Conservation (phyloP, 1,139 yeast species). For the Saccharomyces uvarum region DNA sequence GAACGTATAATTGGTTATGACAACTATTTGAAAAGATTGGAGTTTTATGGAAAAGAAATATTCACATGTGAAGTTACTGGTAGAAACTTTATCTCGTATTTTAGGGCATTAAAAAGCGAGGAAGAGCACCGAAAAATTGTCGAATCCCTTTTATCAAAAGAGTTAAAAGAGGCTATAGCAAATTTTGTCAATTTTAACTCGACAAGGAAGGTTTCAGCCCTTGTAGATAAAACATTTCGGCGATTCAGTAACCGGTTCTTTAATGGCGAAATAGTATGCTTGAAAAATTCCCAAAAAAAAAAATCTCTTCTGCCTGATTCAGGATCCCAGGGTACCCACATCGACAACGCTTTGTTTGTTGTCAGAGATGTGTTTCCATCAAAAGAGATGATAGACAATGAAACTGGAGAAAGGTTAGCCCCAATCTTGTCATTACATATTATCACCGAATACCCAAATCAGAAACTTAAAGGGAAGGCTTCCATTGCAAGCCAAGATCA, state of each 20-base stretch:
- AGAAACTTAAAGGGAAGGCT: not conserved
- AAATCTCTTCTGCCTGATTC: not conserved
- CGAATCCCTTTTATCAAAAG: constrained; percentile 72
- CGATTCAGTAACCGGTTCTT: not conserved
- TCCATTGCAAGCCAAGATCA: not conserved
- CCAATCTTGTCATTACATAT: not conserved
- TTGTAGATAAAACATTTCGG: not conserved
- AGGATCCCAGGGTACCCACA: not conserved
- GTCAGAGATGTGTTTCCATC: not conserved
- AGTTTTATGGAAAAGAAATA: constrained; percentile 55
- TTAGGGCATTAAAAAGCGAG: constrained; percentile 73
- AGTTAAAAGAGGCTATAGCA: constrained; percentile 73
- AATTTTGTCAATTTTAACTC: constrained; percentile 58
- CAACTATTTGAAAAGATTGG: constrained; percentile 54
- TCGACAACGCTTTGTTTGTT: not conserved
- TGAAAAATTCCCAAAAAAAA: not conserved
- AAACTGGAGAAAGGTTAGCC: not conserved
- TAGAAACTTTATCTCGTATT: constrained; percentile 70
- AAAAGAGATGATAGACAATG: not conserved
- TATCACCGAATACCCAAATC: not conserved
- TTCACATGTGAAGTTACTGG: constrained; percentile 90
- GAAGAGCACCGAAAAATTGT: constrained; percentile 51
- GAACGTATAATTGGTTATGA: constrained; percentile 74
- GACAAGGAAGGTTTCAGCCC: not conserved
- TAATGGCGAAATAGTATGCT: not conserved